Percentiles rank a stretch among this genome's conserved stretches.
phyloP scores from a whole-genome alignment of 352 stramenopile genomes.

The Phytophthora europaea region DNA sequence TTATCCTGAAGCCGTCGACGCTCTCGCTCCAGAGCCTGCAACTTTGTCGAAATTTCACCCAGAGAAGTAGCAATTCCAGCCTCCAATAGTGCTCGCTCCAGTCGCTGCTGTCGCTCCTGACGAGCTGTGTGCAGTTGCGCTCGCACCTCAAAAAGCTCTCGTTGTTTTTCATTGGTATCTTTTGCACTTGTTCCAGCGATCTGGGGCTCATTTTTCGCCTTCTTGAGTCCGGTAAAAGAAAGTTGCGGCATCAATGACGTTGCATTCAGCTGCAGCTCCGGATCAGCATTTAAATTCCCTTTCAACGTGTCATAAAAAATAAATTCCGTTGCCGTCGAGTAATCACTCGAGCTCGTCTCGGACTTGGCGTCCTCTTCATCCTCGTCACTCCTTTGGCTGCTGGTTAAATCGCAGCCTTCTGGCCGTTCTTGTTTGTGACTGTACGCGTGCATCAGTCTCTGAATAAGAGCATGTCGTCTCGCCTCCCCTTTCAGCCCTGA shows the following conservation, averaged over 20 bases:
- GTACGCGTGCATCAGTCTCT: conserved; percentile 47
- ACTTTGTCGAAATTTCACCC: conserved; percentile 29
- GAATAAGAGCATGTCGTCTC: conserved; percentile 50
- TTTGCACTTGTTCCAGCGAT: neutral
- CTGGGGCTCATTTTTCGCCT: neutral
- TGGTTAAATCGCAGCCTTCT: neutral
- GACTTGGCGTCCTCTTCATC: conserved; percentile 38
- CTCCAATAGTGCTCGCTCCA: conserved; percentile 20
- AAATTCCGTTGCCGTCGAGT: conserved; percentile 54
- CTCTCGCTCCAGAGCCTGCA: conserved; percentile 46
- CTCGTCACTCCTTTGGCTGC: conserved; percentile 18
- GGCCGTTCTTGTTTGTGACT: neutral
- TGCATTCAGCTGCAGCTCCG: neutral
- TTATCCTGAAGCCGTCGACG: conserved; percentile 37
- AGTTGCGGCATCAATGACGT: conserved; percentile 19
- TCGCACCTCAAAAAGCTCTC: conserved; percentile 44
- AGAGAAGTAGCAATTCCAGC: conserved; percentile 37
- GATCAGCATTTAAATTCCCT: neutral
- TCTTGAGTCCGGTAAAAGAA: conserved; percentile 4
- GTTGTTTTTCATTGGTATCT: conserved; percentile 23
- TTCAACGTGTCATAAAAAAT: conserved; percentile 50
- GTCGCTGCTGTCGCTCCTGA: conserved; percentile 28
- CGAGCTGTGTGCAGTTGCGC: conserved; percentile 44
- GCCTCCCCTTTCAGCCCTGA: conserved; percentile 57
- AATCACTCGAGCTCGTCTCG: conserved; percentile 42